These are phyloP conservation scores for Aspergillus chevalieri DNA, from an alignment of 2,329 filamentous ascomycete species.

Conservation along the genomic window DNA sequence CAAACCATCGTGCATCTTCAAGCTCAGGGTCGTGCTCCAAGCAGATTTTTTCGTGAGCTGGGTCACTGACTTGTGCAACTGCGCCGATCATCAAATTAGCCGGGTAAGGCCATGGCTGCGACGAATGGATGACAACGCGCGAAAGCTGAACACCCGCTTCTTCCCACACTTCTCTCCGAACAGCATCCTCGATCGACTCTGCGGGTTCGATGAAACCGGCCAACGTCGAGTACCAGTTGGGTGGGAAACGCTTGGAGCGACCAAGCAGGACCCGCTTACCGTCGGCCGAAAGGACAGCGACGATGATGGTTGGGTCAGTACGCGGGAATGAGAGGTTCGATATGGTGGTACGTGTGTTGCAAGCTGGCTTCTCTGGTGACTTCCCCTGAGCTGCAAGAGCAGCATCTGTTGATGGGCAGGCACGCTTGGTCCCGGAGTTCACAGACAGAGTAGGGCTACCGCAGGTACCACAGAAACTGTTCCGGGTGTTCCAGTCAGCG, in stretches of 20 bases:
- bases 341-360: slow-evolving; percentile 73
- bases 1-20: slow-evolving; percentile 83
- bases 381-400: slow-evolving; percentile 25
- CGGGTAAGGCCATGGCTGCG: slow-evolving; percentile 83
- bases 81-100: slow-evolving; percentile 81
- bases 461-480: slow-evolving; percentile 86
- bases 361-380: slow-evolving; percentile 53
- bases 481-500: slow-evolving; percentile 89
- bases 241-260: slow-evolving; percentile 75
- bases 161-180: slow-evolving; percentile 79
- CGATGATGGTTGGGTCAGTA: slow-evolving; percentile 92
- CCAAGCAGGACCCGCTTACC: slow-evolving; percentile 75
- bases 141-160: slow-evolving; percentile 72
- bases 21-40: slow-evolving; percentile 86
- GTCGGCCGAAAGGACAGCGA: slow-evolving; percentile 79
- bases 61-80: slow-evolving; percentile 71
- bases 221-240: slow-evolving; percentile 80
- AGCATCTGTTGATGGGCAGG: slow-evolving; percentile 40
- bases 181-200: slow-evolving; percentile 78
- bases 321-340: slow-evolving; percentile 90
- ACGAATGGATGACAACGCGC: slow-evolving; percentile 73
- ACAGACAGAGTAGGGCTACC: slow-evolving; percentile 65
- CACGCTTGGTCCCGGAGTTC: slow-evolving; percentile 41
- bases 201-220: slow-evolving; percentile 81
- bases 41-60: slow-evolving; percentile 71